Evolutionary conservation across 2,329 filamentous ascomycete species (phyloP).

Genomic region (Cercospora sesami): DNA sequence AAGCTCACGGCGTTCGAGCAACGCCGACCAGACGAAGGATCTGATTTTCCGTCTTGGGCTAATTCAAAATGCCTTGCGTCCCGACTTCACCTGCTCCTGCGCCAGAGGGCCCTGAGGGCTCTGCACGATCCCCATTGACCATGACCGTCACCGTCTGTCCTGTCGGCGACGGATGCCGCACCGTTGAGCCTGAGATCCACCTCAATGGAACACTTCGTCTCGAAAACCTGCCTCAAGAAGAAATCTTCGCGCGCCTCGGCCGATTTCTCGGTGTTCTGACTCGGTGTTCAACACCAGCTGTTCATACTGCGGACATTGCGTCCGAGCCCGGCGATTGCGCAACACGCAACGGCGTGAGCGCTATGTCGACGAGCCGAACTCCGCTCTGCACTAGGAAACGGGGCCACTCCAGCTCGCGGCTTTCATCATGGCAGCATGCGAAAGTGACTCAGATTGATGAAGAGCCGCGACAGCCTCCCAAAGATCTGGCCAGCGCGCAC

Average conservation of each 20-base stretch:
- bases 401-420: neutral
- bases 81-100: neutral
- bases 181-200: neutral
- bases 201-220: neutral
- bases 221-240: neutral
- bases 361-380: neutral
- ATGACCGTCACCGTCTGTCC: neutral
- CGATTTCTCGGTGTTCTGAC: neutral
- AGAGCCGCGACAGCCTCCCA: neutral
- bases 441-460: neutral
- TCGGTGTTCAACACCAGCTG: neutral
- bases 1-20: neutral
- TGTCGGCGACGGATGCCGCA: neutral
- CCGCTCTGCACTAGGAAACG: neutral
- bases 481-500: neutral
- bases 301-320: neutral
- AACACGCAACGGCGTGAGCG: neutral
- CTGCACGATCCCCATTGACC: neutral
- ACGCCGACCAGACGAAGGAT: neutral
- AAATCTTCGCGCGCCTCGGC: neutral
- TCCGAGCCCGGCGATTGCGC: slow-evolving; percentile 3
- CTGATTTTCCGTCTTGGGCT: neutral
- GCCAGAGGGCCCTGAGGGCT: neutral
- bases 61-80: neutral
- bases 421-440: neutral